Conservation (phyloP, 306 rosid genomes). For the Cucurbita pepo region DNA sequence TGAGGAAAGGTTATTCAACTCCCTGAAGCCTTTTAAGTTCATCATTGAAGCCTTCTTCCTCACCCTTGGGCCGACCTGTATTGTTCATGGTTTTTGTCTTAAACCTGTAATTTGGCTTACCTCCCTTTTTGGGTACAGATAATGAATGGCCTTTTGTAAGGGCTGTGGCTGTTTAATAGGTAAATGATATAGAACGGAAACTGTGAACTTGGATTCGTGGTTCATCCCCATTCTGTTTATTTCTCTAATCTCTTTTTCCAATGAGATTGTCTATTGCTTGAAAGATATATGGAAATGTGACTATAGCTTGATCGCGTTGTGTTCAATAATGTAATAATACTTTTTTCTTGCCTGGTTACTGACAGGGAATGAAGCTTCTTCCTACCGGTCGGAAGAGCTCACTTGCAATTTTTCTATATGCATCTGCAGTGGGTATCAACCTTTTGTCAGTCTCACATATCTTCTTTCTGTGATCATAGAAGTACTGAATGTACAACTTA, state of each 20-base stretch:
- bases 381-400: conserved; percentile 88
- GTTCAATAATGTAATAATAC: conserved; percentile 5
- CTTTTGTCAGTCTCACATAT: conserved; percentile 9
- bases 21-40: not conserved
- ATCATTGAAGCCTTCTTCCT: not conserved
- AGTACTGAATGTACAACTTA: conserved; percentile 9
- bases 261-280: not conserved
- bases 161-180: not conserved
- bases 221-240: not conserved
- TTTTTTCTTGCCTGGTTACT: conserved; percentile 17
- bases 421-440: conserved; percentile 49
- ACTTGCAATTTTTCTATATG: conserved; percentile 54
- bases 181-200: not conserved
- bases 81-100: not conserved
- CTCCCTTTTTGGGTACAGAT: not conserved
- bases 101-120: not conserved
- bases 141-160: not conserved
- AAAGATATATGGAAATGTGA: not conserved
- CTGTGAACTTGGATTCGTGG: not conserved
- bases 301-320: not conserved
- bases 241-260: not conserved
- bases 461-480: conserved; percentile 1
- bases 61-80: not conserved
- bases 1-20: not conserved
- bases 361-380: conserved; percentile 89